These are phyloP conservation scores for Xylariaceae sp. DNA, from an alignment of 2,329 filamentous ascomycete species.

Conservation along the genomic window DNA sequence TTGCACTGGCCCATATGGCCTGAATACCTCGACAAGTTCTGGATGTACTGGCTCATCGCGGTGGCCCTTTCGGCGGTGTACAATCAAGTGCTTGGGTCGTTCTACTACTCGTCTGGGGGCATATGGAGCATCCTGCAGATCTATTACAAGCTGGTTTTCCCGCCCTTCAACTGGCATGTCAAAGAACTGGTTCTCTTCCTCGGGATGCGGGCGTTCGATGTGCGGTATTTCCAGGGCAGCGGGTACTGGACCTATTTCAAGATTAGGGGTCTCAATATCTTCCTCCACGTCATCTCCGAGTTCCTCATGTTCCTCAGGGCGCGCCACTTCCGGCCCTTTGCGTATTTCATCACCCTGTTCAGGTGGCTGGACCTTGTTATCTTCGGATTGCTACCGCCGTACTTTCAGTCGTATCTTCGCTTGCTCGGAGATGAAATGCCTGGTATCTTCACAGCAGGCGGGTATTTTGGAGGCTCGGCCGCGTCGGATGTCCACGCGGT, in stretches of 20 bases:
- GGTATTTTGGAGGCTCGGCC: too few relatives aligned
- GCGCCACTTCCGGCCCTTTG: not conserved
- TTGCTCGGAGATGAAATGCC: not conserved
- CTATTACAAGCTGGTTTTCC: not conserved
- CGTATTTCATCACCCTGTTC: not conserved
- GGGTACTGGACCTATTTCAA: not conserved
- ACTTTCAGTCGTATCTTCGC: not conserved
- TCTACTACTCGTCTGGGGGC: too few relatives aligned
- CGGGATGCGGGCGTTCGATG: not conserved
- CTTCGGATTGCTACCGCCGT: not conserved
- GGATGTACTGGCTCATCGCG: not conserved
- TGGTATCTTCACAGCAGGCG: too few relatives aligned
- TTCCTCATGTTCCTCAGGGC: not conserved
- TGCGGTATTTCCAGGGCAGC: not conserved
- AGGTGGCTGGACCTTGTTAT: conserved; percentile 1
- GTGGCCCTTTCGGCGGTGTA: not conserved
- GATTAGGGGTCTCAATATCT: not conserved
- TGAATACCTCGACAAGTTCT: conserved; percentile 2
- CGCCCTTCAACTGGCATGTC: not conserved
- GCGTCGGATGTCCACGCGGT: too few relatives aligned
- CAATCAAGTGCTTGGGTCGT: not conserved
- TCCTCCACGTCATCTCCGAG: not conserved
- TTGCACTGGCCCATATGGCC: conserved; percentile 13
- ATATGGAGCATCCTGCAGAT: not conserved
- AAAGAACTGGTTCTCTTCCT: not conserved